Base-by-base conservation (phyloP, 2,329 filamentous ascomycete genomes). In the Aureobasidium subglaciale region DNA sequence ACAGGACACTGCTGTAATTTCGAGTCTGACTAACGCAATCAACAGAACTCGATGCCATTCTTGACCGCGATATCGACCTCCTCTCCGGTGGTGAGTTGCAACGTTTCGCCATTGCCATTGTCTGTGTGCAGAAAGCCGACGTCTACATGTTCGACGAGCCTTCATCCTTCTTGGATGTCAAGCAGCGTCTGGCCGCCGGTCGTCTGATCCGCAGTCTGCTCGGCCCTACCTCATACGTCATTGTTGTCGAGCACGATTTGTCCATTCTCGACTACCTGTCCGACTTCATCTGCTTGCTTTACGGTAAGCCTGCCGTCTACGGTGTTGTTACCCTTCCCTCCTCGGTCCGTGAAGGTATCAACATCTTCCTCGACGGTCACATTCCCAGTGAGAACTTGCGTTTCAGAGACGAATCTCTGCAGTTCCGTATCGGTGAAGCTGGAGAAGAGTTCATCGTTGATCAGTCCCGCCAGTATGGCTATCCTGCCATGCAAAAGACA, bases 121-220 rank as follows among this genome's bases (percentile, higher is more conserved):
- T 96, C 60, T 96, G 91, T 67, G 91, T 97, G 20, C 92, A 97
- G 72, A 85, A 95, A 67, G 92, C 92, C 63, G 93, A 99, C 71
- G 90, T 95, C 10, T 99, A 99, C 80, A 97, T 99, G 93, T 99
- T 99, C 67, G 93, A 99, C 73, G 93, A 99, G 78, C 95, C 95
- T 16, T 97, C 92, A 37, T 99, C 93, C 34, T 99, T 96, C 74
- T 83, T 99, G 57, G 95, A 99, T 87, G 93, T 99, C 70, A 97
- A 97, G 82, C 93, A 99, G 76, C 88, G 93, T 85, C 78, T 99
- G 63, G 88, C 87, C 63, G 93, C 95, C 60, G 92, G 90, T 65
- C 84, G 87, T 64, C 88, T 95, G 64, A 97, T 99, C 66, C 90
- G 93, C 63, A 91, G 89, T 61, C 84, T 99, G 48, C 82, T 96